Base-by-base conservation (phyloP, 2,329 filamentous ascomycete genomes). In the Talaromyces albobiverticillius region DNA sequence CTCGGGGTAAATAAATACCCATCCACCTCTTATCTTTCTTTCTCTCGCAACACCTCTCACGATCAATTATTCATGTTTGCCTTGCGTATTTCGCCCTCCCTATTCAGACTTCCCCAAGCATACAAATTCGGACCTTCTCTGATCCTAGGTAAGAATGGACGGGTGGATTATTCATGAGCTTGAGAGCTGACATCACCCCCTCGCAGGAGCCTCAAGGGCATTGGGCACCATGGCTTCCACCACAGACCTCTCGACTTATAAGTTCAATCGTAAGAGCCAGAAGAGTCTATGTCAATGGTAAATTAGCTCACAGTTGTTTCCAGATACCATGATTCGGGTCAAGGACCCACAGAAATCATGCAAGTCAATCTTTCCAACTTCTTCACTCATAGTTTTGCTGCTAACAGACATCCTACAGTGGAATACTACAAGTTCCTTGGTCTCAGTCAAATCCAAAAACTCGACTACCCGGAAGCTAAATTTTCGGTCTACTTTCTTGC, bases 401-500 rank as follows among this genome's bases (percentile, higher is more conserved):
- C 54, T 54, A 25, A 40, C 54, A 46, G 18, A 36, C 9, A 29
- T 20, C 26, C 34, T 34, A 14, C 42, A 82, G 85, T 97, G 73
- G 88, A 93, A 62, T 99, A 95, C 75, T 99, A 97, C 74, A 87
- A 96, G 69, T 89, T 90, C 71, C 82, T 99, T 16, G 94, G 94
- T 64, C 85, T 97, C 82, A 91, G 81, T 67, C 75, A 91, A 59
- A 82, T 97, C 71, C 85, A 89, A 67, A 89, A 92, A 75, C 79
- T 94, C 45, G 79, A 87, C 59, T 89, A 90, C 67, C 88, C 92
- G 13, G 91, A 96, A 57, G 84, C 84, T 72, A 96, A 95, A 68
- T 97, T 97, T 72, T 90, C 94, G 65, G 84, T 96, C 25, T 97
- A 97, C 79, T 97, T 97, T 76, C 81, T 99, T 57, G 91, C 87